These are phyloP conservation scores for Raphanus hybrid DNA, from an alignment of 441 rosid species.

Conservation along the genomic window DNA sequence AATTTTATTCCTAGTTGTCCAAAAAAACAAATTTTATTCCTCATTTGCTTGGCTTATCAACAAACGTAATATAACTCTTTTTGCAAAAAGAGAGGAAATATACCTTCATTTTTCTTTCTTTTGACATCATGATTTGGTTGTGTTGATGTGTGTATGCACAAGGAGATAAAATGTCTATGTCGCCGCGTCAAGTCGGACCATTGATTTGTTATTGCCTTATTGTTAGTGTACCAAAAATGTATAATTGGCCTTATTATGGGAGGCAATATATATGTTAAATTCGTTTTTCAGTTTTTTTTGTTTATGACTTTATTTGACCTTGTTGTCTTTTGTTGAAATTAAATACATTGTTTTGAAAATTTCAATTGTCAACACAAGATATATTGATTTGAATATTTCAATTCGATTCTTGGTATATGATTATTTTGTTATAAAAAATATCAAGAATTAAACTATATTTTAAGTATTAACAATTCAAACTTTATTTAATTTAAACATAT, in stretches of 20 bases:
- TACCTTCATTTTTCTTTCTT: background rate
- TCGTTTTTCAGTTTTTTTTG: background rate
- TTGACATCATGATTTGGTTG: background rate
- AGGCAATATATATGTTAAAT: background rate
- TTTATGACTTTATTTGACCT: background rate
- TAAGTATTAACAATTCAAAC: background rate
- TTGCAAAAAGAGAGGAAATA: background rate
- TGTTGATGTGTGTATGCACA: background rate
- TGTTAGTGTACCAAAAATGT: background rate
- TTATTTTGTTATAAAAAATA: background rate
- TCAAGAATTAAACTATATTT: background rate
- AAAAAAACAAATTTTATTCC: background rate
- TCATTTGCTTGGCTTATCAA: background rate
- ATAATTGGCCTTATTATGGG: background rate
- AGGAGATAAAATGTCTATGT: background rate
- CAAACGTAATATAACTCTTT: background rate
- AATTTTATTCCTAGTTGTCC: background rate
- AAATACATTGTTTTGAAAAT: background rate
- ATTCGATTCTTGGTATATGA: background rate
- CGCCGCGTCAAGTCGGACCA: background rate
- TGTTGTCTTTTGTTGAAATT: background rate
- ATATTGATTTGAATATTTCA: background rate
- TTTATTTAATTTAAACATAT: background rate
- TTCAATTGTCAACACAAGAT: conserved; percentile 6
- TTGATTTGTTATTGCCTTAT: conserved; percentile 1